phyloP scores from a whole-genome alignment of 2,329 filamentous ascomycete genomes.

The Xylariaceae sp. region DNA sequence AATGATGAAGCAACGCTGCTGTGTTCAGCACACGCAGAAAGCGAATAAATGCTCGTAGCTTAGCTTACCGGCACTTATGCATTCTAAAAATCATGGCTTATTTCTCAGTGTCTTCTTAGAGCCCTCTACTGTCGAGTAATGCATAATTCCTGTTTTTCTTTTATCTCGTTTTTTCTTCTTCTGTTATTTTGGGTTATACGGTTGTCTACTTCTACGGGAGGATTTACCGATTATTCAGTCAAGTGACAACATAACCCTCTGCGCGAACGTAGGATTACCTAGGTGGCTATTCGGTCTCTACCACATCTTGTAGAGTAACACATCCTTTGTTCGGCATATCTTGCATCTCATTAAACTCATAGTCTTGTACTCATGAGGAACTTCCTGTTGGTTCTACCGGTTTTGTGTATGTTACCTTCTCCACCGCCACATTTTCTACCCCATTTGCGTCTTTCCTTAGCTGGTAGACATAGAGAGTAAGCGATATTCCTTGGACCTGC shows the following conservation, averaged over 20 bases:
- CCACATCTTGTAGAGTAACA: conserved; percentile 15
- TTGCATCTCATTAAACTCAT: conserved; percentile 23
- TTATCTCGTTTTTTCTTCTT: too few species aligned
- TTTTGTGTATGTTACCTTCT: conserved; percentile 87
- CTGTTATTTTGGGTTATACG: too few species aligned
- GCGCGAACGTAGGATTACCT: not conserved
- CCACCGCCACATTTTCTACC: conserved; percentile 78
- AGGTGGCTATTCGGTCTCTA: not conserved
- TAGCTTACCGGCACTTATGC: too few species aligned
- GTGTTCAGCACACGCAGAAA: too few species aligned
- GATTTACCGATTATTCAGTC: not conserved
- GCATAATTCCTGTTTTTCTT: too few species aligned
- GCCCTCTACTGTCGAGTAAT: too few species aligned
- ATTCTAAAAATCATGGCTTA: too few species aligned
- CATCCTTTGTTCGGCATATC: conserved; percentile 25
- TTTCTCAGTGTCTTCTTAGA: too few species aligned
- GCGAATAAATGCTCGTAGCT: too few species aligned
- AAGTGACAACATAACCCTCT: not conserved
- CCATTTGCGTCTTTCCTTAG: conserved; percentile 78
- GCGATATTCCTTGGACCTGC: conserved; percentile 92
- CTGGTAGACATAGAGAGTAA: conserved; percentile 95
- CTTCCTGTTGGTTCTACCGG: conserved; percentile 64
- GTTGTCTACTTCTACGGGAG: not conserved
- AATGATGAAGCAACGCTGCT: too few species aligned
- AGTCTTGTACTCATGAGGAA: conserved; percentile 49